A percentile compares a stretch with the other conserved stretches of the same genome.
These are phyloP conservation scores for Stromatinia cepivora DNA, from an alignment of 2,329 filamentous ascomycete genomes.

Conservation along the genomic window DNA sequence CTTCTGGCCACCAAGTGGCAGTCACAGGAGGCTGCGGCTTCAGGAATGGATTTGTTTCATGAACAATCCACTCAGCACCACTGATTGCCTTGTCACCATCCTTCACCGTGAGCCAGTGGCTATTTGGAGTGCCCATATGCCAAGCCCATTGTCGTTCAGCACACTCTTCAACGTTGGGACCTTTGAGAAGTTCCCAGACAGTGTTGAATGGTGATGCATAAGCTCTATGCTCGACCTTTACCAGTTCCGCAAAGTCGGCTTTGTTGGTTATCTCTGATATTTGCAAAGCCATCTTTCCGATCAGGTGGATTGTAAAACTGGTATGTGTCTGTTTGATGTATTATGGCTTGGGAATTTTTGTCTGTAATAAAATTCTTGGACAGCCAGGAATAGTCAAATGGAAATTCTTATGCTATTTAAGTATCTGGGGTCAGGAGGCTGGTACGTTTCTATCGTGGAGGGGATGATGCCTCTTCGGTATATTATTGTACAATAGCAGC, in stretches of 20 bases:
- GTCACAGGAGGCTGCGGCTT: neutral
- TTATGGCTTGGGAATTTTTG: neutral
- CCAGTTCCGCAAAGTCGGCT: neutral
- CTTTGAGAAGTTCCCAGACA: slow-evolving; percentile 13
- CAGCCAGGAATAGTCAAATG: neutral
- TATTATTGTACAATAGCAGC: too few species aligned
- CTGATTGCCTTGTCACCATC: slow-evolving; percentile 4
- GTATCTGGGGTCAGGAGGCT: neutral
- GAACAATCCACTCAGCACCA: neutral
- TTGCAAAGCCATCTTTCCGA: neutral
- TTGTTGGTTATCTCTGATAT: neutral
- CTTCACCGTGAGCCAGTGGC: slow-evolving; percentile 9
- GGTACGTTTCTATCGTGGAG: too few species aligned
- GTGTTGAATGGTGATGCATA: neutral
- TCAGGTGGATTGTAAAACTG: neutral
- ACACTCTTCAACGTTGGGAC: neutral
- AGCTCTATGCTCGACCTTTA: slow-evolving; percentile 8
- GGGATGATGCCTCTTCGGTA: too few species aligned
- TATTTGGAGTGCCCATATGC: neutral
- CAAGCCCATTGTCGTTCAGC: neutral
- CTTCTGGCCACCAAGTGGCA: slow-evolving; percentile 1
- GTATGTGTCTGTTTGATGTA: neutral
- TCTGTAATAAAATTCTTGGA: neutral
- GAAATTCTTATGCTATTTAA: neutral
- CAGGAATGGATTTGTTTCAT: neutral